phyloP scores from a whole-genome alignment of 192 early-diverging fungal genomes.

The Entophlyctis luteolus region DNA sequence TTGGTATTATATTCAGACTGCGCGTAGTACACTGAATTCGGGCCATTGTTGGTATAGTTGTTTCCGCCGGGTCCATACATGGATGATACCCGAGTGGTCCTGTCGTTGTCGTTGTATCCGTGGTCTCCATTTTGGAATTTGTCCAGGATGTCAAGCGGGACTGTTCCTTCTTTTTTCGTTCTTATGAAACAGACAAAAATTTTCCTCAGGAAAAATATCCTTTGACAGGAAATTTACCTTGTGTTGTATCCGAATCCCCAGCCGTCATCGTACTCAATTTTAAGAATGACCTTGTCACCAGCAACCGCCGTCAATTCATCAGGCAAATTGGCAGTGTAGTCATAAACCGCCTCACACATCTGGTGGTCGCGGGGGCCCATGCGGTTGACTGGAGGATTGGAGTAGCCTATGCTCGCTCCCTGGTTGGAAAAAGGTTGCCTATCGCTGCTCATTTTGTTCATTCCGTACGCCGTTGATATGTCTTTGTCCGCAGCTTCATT shows the following conservation, averaged over 20 bases:
- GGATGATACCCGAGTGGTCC: slow-evolving; percentile 1
- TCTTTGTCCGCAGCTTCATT: not conserved
- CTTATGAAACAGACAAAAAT: not conserved
- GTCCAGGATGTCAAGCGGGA: slow-evolving; percentile 7
- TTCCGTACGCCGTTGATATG: not conserved
- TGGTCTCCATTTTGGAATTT: not conserved
- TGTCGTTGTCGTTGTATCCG: not conserved
- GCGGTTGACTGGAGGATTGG: too few species aligned
- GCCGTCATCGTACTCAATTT: not conserved
- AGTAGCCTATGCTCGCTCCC: not conserved
- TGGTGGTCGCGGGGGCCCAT: too few species aligned
- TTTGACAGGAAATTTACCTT: too few species aligned
- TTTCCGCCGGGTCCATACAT: too few species aligned
- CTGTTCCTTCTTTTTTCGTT: not conserved
- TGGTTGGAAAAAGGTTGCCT: not conserved
- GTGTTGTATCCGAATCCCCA: too few species aligned
- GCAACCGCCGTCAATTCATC: not conserved
- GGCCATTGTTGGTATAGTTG: too few species aligned
- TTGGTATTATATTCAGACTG: not conserved
- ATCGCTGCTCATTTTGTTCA: not conserved
- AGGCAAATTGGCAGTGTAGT: slow-evolving; percentile 4
- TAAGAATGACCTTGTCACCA: slow-evolving; percentile 10
- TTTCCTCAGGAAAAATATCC: too few species aligned
- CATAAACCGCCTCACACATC: not conserved
- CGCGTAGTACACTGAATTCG: not conserved